Percentiles rank a stretch among this genome's conserved stretches.
phyloP scores from a whole-genome alignment of 139 green algal genomes.

The Desmodesmus armatus region DNA sequence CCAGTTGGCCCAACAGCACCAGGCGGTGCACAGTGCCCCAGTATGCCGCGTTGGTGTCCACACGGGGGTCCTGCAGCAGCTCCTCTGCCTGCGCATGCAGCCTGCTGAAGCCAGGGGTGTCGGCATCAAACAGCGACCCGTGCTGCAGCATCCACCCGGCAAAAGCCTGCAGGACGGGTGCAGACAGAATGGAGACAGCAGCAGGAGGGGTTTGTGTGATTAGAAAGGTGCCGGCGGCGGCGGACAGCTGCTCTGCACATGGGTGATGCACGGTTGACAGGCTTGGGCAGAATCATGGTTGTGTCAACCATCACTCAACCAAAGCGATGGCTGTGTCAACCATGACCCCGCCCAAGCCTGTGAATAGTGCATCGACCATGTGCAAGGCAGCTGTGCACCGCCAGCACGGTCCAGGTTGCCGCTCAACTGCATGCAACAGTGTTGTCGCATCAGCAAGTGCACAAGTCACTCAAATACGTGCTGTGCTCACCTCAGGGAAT shows the following conservation, averaged over 20 bases:
- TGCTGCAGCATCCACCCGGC: constrained; percentile 43
- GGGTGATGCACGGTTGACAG: too few species aligned
- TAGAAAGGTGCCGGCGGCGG: too few species aligned
- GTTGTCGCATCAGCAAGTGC: too few species aligned
- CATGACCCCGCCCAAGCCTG: too few species aligned
- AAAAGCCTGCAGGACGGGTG: constrained; percentile 34
- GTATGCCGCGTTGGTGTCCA: constrained; percentile 49
- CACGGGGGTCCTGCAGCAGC: constrained; percentile 11
- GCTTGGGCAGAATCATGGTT: too few species aligned
- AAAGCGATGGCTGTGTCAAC: too few species aligned
- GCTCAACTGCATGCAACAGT: too few species aligned
- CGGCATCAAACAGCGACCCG: constrained; percentile 11
- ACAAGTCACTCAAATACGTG: background rate
- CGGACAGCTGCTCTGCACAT: too few species aligned
- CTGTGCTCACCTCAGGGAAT: constrained; percentile 54
- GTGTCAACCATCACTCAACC: too few species aligned
- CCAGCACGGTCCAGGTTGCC: too few species aligned
- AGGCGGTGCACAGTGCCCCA: constrained; percentile 58
- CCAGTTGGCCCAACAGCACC: constrained; percentile 66
- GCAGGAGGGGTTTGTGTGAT: background rate
- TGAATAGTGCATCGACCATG: too few species aligned
- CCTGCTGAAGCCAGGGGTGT: background rate
- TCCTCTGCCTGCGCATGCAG: background rate
- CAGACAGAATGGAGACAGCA: background rate
- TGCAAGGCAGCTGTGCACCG: too few species aligned